These are phyloP conservation scores for Tulasnella sp. DNA, from an alignment of 768 basidiomycete genomes.

Conservation along the genomic window DNA sequence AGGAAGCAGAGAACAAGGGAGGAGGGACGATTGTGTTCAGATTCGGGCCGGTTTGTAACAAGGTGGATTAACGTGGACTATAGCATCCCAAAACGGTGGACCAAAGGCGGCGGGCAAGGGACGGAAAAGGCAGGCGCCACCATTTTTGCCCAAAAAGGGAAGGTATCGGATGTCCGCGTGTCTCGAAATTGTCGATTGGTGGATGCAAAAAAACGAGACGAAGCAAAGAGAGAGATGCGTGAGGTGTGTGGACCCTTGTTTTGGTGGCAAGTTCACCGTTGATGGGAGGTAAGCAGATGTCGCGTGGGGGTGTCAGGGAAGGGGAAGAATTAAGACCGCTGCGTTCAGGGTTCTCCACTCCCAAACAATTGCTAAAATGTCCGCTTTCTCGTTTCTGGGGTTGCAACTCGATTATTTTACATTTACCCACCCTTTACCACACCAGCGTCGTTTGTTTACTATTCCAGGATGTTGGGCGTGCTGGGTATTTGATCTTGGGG, in stretches of 20 bases:
- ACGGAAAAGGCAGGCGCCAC: slow-evolving; percentile 12
- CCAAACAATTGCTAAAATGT: slow-evolving; percentile 15
- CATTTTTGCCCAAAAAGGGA: background rate
- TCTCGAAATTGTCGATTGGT: background rate
- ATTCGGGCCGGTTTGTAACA: slow-evolving; percentile 2
- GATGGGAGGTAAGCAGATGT: background rate
- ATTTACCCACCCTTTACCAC: slow-evolving; percentile 11
- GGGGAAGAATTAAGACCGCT: slow-evolving; percentile 12
- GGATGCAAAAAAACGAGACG: too few relatives aligned
- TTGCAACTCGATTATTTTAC: background rate
- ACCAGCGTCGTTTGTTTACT: background rate
- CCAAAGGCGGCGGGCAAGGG: background rate
- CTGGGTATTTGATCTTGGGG: background rate
- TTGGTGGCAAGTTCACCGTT: slow-evolving; percentile 5
- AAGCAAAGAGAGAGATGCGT: background rate
- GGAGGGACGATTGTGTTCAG: slow-evolving; percentile 16
- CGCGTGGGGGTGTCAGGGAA: slow-evolving; percentile 12
- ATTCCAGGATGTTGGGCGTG: too few relatives aligned
- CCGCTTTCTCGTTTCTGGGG: slow-evolving; percentile 11
- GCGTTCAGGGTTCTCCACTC: background rate
- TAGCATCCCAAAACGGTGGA: background rate
- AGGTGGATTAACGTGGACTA: slow-evolving; percentile 9
- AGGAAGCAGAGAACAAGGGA: background rate
- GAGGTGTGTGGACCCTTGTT: background rate
- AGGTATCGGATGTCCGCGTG: background rate